These are phyloP conservation scores for Wickerhamiella hasegawae DNA, from an alignment of 805 yeast species.

Conservation along the genomic window DNA sequence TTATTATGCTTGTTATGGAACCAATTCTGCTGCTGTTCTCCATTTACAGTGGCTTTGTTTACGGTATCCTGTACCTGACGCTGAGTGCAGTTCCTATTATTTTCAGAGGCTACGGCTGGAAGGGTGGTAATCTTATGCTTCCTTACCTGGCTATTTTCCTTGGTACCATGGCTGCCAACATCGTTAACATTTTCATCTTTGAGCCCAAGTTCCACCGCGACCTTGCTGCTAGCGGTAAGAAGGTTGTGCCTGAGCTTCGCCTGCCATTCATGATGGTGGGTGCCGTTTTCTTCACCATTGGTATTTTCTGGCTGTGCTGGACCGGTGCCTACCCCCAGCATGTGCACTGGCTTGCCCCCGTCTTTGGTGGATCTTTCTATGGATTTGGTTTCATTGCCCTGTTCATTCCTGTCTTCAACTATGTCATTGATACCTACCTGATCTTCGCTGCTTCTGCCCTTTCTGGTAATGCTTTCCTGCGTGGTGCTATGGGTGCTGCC, in stretches of 20 bases:
- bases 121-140: slow-evolving; percentile 47
- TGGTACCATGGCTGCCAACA: slow-evolving; percentile 36
- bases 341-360: slow-evolving; percentile 75
- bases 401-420: slow-evolving; percentile 54
- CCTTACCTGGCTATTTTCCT: slow-evolving; percentile 67
- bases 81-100: slow-evolving; percentile 65
- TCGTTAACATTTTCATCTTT: slow-evolving; percentile 31
- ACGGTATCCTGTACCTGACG: slow-evolving; percentile 61
- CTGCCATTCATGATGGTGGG: slow-evolving; percentile 63
- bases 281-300: slow-evolving; percentile 53
- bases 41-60: slow-evolving; percentile 60
- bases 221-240: slow-evolving; percentile 37
- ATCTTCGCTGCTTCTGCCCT: slow-evolving; percentile 63
- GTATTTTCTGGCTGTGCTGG: slow-evolving; percentile 81
- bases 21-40: slow-evolving; percentile 58
- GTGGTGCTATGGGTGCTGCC: slow-evolving; percentile 53
- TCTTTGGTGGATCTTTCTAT: slow-evolving; percentile 43
- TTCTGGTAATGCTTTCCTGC: slow-evolving; percentile 55
- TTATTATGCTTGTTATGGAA: slow-evolving; percentile 48
- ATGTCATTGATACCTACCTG: slow-evolving; percentile 56
- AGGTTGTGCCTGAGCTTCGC: slow-evolving; percentile 65
- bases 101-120: slow-evolving; percentile 47
- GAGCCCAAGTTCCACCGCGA: slow-evolving; percentile 38
- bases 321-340: slow-evolving; percentile 55
- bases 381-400: slow-evolving; percentile 57